Base-by-base conservation (phyloP, 202 grass and related monocot genomes). In the Eragrostis tef region DNA sequence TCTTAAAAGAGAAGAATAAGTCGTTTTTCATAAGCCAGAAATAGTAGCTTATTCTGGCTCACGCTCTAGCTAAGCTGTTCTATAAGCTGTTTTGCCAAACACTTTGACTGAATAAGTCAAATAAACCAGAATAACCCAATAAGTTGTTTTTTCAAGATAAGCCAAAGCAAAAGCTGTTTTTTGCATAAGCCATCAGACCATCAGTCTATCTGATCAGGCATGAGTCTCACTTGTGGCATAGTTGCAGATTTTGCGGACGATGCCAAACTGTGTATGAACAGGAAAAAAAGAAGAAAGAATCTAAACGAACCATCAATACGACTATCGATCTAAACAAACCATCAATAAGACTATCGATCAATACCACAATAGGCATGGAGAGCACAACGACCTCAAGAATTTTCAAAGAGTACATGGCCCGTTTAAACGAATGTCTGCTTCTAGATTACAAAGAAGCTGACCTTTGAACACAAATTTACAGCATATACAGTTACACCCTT, bases 401-500 rank as follows among this genome's bases (percentile, higher is more conserved):
- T 36, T 72, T 53, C 62, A 70, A 50, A 68, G 67, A 39, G 81
- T 21, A 45, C 15, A 70, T 34, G 61, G 15, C 52, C 83, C 66
- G 24, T 83, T 44, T 20, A 69, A 79, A 73, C 48, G 11, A 36
- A 76, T 46, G 65, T 16, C 66, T 79, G 44, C 54, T 61, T 77
- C 44, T 65, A 68, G 4, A 78, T 60, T 78, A 87, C 72, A 72
- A 89, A 67, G 70, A 66, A 64, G 79, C 73, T 73, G 80, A 59
- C 48, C 67, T 65, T 83, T 86, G 78, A 45, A 83, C 58, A n/a
- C 58, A 78, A 88, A 89, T 88, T 84, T 97, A 93, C 88, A 93
- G 62, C 67, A 93, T 93, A 70, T 97, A 97, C 93, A 93, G 61
- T 70, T 75, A 71, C 57, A 69, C 74, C 78, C 75, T 81, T 86